These are phyloP conservation scores for Trypanosoma boissoni DNA, from an alignment of 208 protist genomes.

Conservation along the genomic window DNA sequence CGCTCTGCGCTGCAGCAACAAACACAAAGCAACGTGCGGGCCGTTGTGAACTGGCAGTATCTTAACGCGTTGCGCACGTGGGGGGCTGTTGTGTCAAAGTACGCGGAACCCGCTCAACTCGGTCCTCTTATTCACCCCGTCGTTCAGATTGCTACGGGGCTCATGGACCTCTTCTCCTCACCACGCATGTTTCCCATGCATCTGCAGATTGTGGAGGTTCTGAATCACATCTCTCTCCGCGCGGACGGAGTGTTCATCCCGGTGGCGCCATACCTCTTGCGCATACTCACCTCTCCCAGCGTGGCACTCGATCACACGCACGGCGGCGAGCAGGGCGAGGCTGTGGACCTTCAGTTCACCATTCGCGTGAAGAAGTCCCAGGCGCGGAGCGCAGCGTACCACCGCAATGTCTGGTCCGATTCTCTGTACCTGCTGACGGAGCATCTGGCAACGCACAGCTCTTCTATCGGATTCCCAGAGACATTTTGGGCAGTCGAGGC, in stretches of 20 bases:
- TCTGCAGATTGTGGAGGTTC: conserved; percentile 90
- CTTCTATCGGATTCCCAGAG: conserved; percentile 93
- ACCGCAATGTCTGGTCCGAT: conserved; percentile 71
- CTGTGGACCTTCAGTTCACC: conserved; percentile 81
- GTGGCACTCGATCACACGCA: conserved; percentile 46
- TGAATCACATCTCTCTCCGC: conserved; percentile 89
- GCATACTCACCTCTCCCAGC: conserved; percentile 88
- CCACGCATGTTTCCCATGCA: conserved; percentile 95
- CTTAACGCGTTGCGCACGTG: conserved; percentile 93
- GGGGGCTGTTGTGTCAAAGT: conserved; percentile 89
- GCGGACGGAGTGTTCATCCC: conserved; percentile 91
- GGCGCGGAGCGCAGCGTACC: conserved; percentile 67
- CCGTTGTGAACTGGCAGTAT: conserved; percentile 98
- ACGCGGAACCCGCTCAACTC: conserved; percentile 80
- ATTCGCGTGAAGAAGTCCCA: conserved; percentile 91
- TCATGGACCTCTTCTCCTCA: conserved; percentile 91
- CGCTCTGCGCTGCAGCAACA: conserved; percentile 91
- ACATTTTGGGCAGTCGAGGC: conserved; percentile 84
- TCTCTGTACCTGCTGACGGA: conserved; percentile 87
- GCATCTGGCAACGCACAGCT: conserved; percentile 79
- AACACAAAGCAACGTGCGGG: conserved; percentile 85
- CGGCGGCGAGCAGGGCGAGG: conserved; percentile 34
- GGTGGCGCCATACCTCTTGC: conserved; percentile 90
- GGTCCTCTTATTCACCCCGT: conserved; percentile 92
- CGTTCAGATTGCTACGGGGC: conserved; percentile 85